Evolutionary conservation across 139 green algal species (phyloP).

Genomic region (Coccomyxa sp.): DNA sequence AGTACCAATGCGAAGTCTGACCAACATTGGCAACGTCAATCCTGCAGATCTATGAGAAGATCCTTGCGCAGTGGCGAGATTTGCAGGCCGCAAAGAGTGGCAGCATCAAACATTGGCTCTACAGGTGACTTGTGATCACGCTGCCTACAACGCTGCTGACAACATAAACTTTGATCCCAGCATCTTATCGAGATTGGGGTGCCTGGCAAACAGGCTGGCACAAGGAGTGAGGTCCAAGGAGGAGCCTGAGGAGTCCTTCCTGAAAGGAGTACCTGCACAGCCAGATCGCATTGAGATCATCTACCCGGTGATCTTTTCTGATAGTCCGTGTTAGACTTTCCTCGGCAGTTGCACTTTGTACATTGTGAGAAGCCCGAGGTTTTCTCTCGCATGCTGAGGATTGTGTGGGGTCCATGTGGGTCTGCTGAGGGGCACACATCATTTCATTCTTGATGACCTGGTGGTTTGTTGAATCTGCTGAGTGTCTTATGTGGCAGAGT

Average conservation of each 20-base stretch:
- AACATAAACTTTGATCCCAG: not conserved
- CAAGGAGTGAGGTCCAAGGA: not conserved
- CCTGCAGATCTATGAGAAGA: not conserved
- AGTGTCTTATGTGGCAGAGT: not conserved
- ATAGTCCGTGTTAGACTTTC: not conserved
- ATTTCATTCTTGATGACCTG: not conserved
- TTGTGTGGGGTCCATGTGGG: not conserved
- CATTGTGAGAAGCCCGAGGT: not conserved
- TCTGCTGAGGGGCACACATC: not conserved
- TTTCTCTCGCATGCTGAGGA: not conserved
- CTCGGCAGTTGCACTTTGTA: not conserved
- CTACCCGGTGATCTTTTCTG: not conserved
- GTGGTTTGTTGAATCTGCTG: not conserved
- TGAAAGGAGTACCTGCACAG: not conserved
- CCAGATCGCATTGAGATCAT: not conserved
- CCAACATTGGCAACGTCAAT: not conserved
- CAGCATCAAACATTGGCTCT: constrained; percentile 1
- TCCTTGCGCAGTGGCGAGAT: not conserved
- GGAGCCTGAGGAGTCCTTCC: constrained; percentile 1
- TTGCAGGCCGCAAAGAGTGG: not conserved
- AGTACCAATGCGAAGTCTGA: not conserved
- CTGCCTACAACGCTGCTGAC: not conserved
- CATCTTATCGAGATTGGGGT: not conserved
- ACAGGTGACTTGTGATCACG: not conserved
- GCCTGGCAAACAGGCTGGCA: not conserved